A percentile compares a stretch with the other conserved stretches of the same genome.
Conservation (phyloP, 2,329 filamentous ascomycete species). For the Pseudogymnoascus sp. region DNA sequence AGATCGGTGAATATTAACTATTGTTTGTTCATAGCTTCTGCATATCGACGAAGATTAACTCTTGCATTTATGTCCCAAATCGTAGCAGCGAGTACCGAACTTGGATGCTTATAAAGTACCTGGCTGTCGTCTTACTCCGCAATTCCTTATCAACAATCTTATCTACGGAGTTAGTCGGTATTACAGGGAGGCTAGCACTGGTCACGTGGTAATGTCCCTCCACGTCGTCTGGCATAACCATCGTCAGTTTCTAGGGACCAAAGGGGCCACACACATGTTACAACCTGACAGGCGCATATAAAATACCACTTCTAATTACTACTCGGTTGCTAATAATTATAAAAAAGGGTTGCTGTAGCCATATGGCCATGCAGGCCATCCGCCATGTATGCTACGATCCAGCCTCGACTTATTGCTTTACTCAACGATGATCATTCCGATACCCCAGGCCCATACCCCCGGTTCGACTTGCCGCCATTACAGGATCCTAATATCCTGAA, state of each 20-base stretch:
- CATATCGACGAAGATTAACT: not conserved
- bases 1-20: not conserved
- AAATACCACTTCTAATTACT: not conserved
- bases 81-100: not conserved
- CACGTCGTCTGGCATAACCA: not conserved
- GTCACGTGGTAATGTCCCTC: not conserved
- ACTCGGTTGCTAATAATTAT: not conserved
- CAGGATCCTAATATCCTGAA: constrained; percentile 42
- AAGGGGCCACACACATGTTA: not conserved
- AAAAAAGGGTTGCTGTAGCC: constrained; percentile 1
- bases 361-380: constrained; percentile 6
- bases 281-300: not conserved
- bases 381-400: constrained; percentile 44
- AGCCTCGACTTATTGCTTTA: constrained; percentile 60
- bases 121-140: constrained; percentile 8
- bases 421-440: constrained; percentile 44
- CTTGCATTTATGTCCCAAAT: not conserved
- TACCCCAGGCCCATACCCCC: constrained; percentile 33
- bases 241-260: not conserved
- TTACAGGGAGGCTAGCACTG: not conserved
- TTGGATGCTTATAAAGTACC: constrained; percentile 8
- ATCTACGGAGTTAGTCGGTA: not conserved
- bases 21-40: not conserved
- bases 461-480: constrained; percentile 49
- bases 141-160: not conserved